These are phyloP conservation scores for Neurospora cerealis DNA, from an alignment of 495 filamentous ascomycete species.

Conservation along the genomic window DNA sequence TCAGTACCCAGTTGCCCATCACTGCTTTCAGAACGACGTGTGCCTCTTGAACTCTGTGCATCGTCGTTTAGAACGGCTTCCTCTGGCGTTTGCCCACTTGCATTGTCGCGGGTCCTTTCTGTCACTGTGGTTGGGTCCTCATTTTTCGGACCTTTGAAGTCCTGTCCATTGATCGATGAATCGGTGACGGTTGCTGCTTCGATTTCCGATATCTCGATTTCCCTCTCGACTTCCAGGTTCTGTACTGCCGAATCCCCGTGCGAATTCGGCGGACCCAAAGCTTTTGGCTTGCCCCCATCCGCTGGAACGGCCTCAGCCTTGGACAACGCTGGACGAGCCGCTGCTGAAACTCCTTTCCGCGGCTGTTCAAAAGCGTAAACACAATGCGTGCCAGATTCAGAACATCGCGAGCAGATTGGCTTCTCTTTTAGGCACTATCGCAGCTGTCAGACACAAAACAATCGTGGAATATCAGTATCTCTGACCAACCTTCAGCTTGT, in stretches of 20 bases:
- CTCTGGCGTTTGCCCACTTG: neutral
- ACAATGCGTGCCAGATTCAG: neutral
- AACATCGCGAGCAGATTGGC: neutral
- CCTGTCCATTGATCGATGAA: neutral
- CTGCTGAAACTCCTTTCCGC: neutral
- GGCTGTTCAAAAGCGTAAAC: neutral
- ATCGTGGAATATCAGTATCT: neutral
- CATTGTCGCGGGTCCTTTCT: neutral
- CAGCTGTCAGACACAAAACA: neutral
- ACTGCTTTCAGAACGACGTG: neutral
- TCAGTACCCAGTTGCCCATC: neutral
- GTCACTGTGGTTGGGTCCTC: neutral
- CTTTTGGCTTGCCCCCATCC: neutral
- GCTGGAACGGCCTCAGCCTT: neutral
- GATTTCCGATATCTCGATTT: neutral
- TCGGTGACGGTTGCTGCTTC: neutral
- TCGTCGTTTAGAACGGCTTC: neutral
- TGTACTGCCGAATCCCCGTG: neutral
- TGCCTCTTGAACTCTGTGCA: neutral
- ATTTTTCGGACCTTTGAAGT: neutral
- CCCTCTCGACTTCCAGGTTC: neutral
- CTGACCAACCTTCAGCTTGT: neutral
- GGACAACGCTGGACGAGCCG: neutral
- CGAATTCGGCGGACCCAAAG: neutral
- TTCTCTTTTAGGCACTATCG: neutral